Evolutionary conservation across 2,329 filamentous ascomycete species (phyloP), one percentile per base, ranked within the genome.

Genomic region (Neofusicoccum kwambonambiense): DNA sequence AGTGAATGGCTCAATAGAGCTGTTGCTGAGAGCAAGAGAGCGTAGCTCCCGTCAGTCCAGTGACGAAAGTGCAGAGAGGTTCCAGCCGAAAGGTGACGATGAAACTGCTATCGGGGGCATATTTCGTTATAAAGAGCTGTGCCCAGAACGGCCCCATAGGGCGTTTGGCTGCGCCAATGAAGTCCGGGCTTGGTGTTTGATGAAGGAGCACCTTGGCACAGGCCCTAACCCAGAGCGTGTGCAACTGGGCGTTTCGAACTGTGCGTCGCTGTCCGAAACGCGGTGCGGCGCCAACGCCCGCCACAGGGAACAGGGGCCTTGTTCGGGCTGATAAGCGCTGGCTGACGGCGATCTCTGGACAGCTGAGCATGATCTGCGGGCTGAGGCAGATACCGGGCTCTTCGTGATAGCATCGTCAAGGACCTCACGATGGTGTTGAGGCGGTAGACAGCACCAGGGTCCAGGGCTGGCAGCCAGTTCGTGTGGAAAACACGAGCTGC

Each of bases 211-310:
- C 7, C 50, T 52, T 52, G 50, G 50, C 50, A 39, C n/a, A 17
- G 31, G 56, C 41, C 27, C 56, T 60, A 60, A 60, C 27, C 56
- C 9, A 31, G 15, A 11, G 42, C 15, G 27, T 34, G 27, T 45
- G 34, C 31, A 60, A 42, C 31, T 60, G 56, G 56, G 56, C 42
- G 56, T 60, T 60, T 60, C 56, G 41, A 60, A 37, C 41, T 45
- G 41, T n/a, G 27, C 31, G 41, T 60, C 56, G 31, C 41, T 45
- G 37, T 45, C 42, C 56, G 56, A 60, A 60, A 60, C 56, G 42
- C 27, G 56, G 13, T 44, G 39, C 37, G 52, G 47, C 27, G 27
- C 47, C 47, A 50, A 22, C 22, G 47, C 47, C 31, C 12, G 54
- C 54, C 56, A 60, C 56, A 60, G n/a, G 42, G 54, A 42, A 47